Base-by-base conservation (phyloP, 805 yeast species). In the Zygoascus tannicola region DNA sequence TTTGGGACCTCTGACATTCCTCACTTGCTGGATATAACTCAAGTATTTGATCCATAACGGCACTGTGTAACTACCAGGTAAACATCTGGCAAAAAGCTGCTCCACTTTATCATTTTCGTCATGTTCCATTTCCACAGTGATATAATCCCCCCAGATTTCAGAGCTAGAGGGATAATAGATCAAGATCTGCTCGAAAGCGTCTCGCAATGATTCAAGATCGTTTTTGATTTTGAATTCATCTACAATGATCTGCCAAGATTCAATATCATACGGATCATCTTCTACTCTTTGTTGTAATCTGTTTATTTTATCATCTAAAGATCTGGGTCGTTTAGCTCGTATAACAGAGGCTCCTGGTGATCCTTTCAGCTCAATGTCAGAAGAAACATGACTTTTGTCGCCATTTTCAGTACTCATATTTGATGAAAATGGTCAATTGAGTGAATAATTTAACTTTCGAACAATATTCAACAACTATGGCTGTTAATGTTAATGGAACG, bases 31-130 rank as follows among this genome's bases (percentile, higher is more conserved):
- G 22, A 88, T 85, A 59, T 84, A 85, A 38, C 74, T 75, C 22
- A 92, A 73, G 60, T 90, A 90, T n/a, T 74, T 64, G 44, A 77
- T 69, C 81, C 94, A 90, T 21, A 90, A 63, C 20, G 74, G 73
- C 22, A 86, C 78, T 52, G 81, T 78, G 41, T 74, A 76, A 16
- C 80, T 72, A 26, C 70, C 68, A 2, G 79, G 71, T 35, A 88
- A 69, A 56, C 85, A 76, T 41, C 79, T 68, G 5, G 76, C 69
- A 53, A 86, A 81, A 18, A 85, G 60, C 37, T 69, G 67, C 56
- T 84, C 94, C 15, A 80, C 92, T 40, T 65, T 67, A 30, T 73
- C 70, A 56, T 76, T 77, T 50, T 84, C 88, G 41, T 79, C 81
- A 50, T 81, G 68, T 39, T 70, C 71, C 46, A 80, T 59, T 57